Evolutionary conservation across 2,329 filamentous ascomycete species (phyloP).

Genomic region (Penicillium sp.): DNA sequence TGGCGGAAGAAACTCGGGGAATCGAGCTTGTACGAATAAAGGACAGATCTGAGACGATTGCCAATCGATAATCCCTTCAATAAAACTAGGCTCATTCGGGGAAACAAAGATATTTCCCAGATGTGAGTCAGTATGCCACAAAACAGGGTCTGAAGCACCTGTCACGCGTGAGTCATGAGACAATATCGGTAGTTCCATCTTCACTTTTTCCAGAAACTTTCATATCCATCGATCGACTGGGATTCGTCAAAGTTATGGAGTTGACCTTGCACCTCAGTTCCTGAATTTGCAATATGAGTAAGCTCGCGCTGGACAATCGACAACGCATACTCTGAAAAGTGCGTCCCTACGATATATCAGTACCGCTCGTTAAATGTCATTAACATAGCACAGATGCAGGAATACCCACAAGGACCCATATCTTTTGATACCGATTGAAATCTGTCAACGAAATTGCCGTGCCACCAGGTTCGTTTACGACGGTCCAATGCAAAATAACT

Average conservation of each 20-base stretch:
- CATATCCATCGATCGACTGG: constrained; percentile 23
- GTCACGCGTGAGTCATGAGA: constrained; percentile 21
- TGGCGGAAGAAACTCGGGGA: constrained; percentile 24
- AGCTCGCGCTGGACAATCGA: background rate
- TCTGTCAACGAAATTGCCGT: background rate
- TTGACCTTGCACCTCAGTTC: background rate
- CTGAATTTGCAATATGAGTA: background rate
- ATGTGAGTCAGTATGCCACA: constrained; percentile 30
- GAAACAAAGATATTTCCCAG: constrained; percentile 30
- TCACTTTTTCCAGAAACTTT: constrained; percentile 15
- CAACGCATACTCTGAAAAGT: background rate
- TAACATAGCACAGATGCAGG: background rate
- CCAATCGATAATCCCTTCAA: constrained; percentile 32
- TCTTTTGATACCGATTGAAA: background rate
- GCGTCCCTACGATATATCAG: background rate
- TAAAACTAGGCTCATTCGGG: constrained; percentile 18
- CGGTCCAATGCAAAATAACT: background rate
- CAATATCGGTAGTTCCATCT: constrained; percentile 16
- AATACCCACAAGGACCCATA: background rate
- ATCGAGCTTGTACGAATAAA: constrained; percentile 26
- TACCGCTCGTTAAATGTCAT: background rate
- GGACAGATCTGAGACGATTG: constrained; percentile 25
- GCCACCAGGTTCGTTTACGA: background rate
- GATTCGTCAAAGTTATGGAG: background rate
- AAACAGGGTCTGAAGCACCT: constrained; percentile 10